Evolutionary conservation across 108 stramenopile species (phyloP), one percentile per base, ranked within the genome.

Genomic region (Skeletonema menzelii): DNA sequence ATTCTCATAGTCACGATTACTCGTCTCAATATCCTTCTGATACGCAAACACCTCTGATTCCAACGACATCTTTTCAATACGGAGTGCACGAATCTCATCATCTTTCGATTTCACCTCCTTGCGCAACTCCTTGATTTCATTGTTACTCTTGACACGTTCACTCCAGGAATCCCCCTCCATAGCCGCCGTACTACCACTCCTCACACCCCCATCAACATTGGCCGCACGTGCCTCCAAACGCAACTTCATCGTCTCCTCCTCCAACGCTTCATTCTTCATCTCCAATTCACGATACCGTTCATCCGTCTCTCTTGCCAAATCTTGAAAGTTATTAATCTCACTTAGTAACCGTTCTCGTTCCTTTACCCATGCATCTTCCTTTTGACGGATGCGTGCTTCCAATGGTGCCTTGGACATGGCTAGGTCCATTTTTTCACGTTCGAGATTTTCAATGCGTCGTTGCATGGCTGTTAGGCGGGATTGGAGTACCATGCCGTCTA

Each of bases 331-430:
- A 28, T 88, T 90, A 57, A 92, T 91, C 67, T 92, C 91, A 27
- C 87, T 62, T 17, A 83, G 20, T 4, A 92, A 69, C 13, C 85
- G 63, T n/a, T 84, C 72, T 30, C 84, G 80, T 77, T 94, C 90
- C 69, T 88, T 92, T 0, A 69, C 34, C 86, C 87, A 96, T 0
- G 67, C 67, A 67, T 94, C 91, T 60, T 96, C 95, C 70, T 87
- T 92, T 69, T 93, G 88, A 31, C 91, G 85, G 47, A 96, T 79
- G 0, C 90, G 85, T 2, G 92, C 91, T 72, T 96, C 91, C 5
- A 96, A 77, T 11, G 92, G 92, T 14, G 95, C 92, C 72, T 91
- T 94, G 59, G 90, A 86, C 91, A 96, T 91, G 67, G 71, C 82
- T 1, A 94, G 69, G 19, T 85, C 85, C 84, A 94, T 92, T 67